Evolutionary conservation across 2,329 filamentous ascomycete species (phyloP), one percentile per base, ranked within the genome.

Genomic region (Penicillium brevicompactum): DNA sequence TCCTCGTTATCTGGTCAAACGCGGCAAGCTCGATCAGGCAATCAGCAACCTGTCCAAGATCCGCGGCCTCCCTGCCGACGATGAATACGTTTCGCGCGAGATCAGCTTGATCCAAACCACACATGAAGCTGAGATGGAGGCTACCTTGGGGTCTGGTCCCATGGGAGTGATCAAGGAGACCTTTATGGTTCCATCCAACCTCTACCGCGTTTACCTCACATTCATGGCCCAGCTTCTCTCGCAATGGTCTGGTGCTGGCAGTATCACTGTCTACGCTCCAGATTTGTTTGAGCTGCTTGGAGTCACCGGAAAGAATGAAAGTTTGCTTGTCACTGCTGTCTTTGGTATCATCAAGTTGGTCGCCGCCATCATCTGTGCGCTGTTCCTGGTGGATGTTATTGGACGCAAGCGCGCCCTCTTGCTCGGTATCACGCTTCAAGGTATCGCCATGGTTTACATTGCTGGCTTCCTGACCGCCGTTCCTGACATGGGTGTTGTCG

Each of bases 381-480:
- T 92, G 49, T 91, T 92, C 81, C 81, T 92, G 8, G 88, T 92
- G 60, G 90, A 92, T 63, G 85, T 88, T 51, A 86, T 92, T 60
- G 90, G 90, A 4, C 86, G 90, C 55, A 92, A 91, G 65, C 83
- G 85, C 7, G 79, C 86, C 0, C 78, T 88, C 0, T 77, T 87
- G 16, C 70, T 81, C 0, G 86, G 86, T 2, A 87, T 88, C 62
- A 76, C 76, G 2, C 74, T 87, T 1, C 86, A 88, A 68, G 78
- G 80, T 14, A 69, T 88, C 9, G 64, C 84, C 13, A 87, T 88
- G 82, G 60, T 85, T 60, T 88, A 87, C 68, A 76, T 88, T 11
- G 86, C 85, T 1, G 69, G 72, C 2, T 88, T 86, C 75, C 75
- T 88, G 1, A 84, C 84, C 0, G 77, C 82, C n/a, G 80, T 88